Percentiles rank a stretch among this genome's conserved stretches.
These are phyloP conservation scores for Cytospora paraplurivora DNA, from an alignment of 2,329 filamentous ascomycete genomes.

Conservation along the genomic window DNA sequence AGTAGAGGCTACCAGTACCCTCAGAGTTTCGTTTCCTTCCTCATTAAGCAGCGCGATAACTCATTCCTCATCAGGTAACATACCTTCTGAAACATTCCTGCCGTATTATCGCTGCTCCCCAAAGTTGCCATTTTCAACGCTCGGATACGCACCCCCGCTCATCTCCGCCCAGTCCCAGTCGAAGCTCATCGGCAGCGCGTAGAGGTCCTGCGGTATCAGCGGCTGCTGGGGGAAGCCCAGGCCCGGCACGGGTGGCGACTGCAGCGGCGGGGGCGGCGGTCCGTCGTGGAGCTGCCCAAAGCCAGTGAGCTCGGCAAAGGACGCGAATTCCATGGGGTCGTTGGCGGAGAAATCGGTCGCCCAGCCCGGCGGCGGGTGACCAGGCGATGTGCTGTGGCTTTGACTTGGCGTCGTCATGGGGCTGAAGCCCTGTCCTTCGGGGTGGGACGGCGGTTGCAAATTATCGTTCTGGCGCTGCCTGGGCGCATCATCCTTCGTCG, in stretches of 20 bases:
- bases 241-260: conserved; percentile 40
- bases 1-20: too few species aligned
- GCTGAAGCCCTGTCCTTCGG: conserved; percentile 37
- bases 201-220: conserved; percentile 88
- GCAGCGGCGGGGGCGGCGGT: conserved; percentile 35
- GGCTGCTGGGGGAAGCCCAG: conserved; percentile 71
- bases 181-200: conserved; percentile 93
- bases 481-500: conserved; percentile 34
- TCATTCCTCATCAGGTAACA: background rate
- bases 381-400: conserved; percentile 48
- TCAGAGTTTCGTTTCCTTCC: background rate
- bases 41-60: background rate
- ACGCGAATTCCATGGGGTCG: conserved; percentile 37
- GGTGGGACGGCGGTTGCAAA: conserved; percentile 35
- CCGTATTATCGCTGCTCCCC: conserved; percentile 30
- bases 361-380: conserved; percentile 49
- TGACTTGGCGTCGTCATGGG: conserved; percentile 46
- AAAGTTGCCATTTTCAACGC: conserved; percentile 64
- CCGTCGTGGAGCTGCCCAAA: conserved; percentile 40
- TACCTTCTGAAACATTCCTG: background rate
- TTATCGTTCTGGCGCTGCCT: conserved; percentile 37
- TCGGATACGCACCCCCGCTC: conserved; percentile 65
- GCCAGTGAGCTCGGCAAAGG: conserved; percentile 50
- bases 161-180: conserved; percentile 83
- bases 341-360: conserved; percentile 46